Evolutionary conservation across 1,284 basidiomycete genomes (phyloP), one percentile per base, ranked within the genome.

Genomic region (Naganishia sp.): DNA sequence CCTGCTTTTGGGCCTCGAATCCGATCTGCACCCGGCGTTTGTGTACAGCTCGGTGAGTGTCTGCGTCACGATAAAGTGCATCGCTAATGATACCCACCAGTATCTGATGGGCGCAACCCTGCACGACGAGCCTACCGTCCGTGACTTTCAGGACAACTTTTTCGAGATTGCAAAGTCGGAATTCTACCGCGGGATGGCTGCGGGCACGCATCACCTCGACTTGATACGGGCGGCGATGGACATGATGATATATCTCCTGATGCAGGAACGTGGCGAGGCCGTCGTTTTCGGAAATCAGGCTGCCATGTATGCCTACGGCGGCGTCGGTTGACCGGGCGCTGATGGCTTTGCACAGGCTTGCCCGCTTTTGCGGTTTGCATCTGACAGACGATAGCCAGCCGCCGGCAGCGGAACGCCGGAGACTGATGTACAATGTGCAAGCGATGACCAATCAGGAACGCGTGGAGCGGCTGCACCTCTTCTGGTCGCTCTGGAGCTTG

Each of bases 401-500:
- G 23, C 36, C 42, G 13, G 16, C 48, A 28, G 59, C 45, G 13
- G 16, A 23, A 44, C 48, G 48, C 5, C 9, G 49, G 11, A 50
- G 59, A 15, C 28, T 52, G 33, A 23, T 61, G 48, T 61, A 36
- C 21, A 50, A 33, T 21, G 57, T n/a, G 3, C n/a, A 25, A 7
- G 23, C 48, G 3, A 43, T n/a, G 21, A 52, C 33, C 21, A 23
- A 44, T 25, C 15, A 49, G 15, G 59, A 52, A 23, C 36, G 49
- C 9, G 39, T 50, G 9, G 36, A 61, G n/a, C 59, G 48, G 9
- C 43, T 61, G 59, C 59, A 61, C 31, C 59, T 61, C 21, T 61
- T 61, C 25, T 61, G 59, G 59, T 52, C 48, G 48, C 31, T 61
- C n/a, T 61, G 59, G 59, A 52, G 46, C 7, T 43, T 61, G 59